These are phyloP conservation scores for Globisporangium okanoganense DNA, from an alignment of 352 stramenopile species.

Conservation along the genomic window DNA sequence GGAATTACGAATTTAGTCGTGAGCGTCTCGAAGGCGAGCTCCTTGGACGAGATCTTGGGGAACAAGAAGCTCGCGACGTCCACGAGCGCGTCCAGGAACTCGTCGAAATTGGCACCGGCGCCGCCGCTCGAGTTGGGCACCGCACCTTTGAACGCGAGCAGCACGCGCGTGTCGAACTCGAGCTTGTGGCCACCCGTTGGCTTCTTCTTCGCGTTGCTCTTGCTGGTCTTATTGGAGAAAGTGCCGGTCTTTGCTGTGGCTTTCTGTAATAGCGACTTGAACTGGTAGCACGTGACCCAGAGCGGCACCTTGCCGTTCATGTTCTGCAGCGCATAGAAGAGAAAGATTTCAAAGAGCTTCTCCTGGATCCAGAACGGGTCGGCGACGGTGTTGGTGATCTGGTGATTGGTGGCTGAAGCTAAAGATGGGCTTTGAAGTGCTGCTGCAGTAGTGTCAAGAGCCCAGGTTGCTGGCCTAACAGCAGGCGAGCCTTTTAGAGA, in stretches of 20 bases:
- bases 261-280: conserved; percentile 58
- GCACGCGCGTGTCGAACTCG: conserved; percentile 37
- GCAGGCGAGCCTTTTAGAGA: not conserved
- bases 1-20: conserved; percentile 33
- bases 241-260: conserved; percentile 11
- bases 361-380: conserved; percentile 61
- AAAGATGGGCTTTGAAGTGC: not conserved
- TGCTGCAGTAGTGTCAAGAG: not conserved
- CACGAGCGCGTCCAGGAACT: conserved; percentile 60
- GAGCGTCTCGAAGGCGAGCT: conserved; percentile 36
- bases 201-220: too few relatives aligned
- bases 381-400: not conserved
- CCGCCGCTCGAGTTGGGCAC: conserved; percentile 17
- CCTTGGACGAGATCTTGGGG: conserved; percentile 26
- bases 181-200: too few relatives aligned
- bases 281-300: conserved; percentile 58
- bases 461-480: not conserved
- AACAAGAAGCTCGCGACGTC: conserved; percentile 44
- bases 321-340: conserved; percentile 56
- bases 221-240: not conserved
- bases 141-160: conserved; percentile 32
- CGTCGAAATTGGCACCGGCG: conserved; percentile 37
- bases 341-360: conserved; percentile 61
- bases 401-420: not conserved
- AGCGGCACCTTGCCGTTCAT: conserved; percentile 28